A percentile compares a stretch with the other conserved stretches of the same genome.
phyloP scores from a whole-genome alignment of 495 filamentous ascomycete genomes.

The Aspergillus hancockii region DNA sequence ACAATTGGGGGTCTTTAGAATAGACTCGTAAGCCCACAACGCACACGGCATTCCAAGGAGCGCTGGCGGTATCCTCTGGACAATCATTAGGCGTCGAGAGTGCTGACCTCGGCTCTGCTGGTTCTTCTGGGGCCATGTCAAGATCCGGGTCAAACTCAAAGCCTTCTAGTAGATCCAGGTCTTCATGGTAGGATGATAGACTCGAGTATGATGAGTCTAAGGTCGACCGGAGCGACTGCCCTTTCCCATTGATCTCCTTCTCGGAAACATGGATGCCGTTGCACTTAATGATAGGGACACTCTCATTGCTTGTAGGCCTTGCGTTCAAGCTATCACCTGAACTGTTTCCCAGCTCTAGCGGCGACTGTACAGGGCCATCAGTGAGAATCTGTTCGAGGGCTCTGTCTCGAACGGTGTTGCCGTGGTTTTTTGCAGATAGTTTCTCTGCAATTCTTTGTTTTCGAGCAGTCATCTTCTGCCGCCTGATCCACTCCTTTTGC shows the following conservation, averaged over 20 bases:
- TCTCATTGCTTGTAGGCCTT: slow-evolving; percentile 19
- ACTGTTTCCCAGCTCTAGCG: slow-evolving; percentile 24
- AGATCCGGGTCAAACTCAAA: slow-evolving; percentile 52
- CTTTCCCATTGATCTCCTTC: slow-evolving; percentile 10
- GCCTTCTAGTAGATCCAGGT: slow-evolving; percentile 39
- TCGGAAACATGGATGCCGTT: slow-evolving; percentile 28
- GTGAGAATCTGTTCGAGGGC: slow-evolving; percentile 20
- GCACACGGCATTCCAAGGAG: slow-evolving; percentile 86
- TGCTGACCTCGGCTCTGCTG: slow-evolving; percentile 5
- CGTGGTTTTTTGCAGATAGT: slow-evolving; percentile 15
- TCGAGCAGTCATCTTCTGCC: slow-evolving; percentile 50
- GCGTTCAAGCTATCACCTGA: slow-evolving; percentile 23
- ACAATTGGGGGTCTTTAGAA: slow-evolving; percentile 55
- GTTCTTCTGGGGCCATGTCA: slow-evolving; percentile 44
- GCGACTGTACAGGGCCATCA: slow-evolving; percentile 32
- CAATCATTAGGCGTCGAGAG: slow-evolving; percentile 10
- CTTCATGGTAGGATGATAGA: slow-evolving; percentile 22
- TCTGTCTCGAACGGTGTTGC: neutral
- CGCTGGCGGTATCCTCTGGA: slow-evolving; percentile 23
- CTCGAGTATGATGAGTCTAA: slow-evolving; percentile 31
- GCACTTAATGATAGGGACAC: slow-evolving; percentile 35
- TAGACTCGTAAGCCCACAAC: slow-evolving; percentile 79
- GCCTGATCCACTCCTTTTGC: slow-evolving; percentile 54
- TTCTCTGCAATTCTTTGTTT: slow-evolving; percentile 33
- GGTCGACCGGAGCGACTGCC: slow-evolving; percentile 28